A percentile compares a stretch with the other conserved stretches of the same genome.
phyloP scores from a whole-genome alignment of 1,139 yeast species.

The Kodamaea alishanica region DNA sequence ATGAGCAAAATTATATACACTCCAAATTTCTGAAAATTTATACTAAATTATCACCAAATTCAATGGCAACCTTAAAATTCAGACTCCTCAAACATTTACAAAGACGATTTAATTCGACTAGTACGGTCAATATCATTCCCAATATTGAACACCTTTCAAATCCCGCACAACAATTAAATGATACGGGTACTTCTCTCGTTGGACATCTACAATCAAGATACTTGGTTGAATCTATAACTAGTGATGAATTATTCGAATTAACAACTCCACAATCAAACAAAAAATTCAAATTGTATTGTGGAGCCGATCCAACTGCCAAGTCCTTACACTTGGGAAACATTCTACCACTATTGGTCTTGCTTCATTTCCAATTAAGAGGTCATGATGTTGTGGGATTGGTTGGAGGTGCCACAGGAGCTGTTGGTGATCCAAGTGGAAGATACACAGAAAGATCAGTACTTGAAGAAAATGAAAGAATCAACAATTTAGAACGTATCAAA shows the following conservation, averaged over 20 bases:
- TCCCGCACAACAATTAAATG: conserved; percentile 25
- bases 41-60: not conserved
- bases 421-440: conserved; percentile 97
- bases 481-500: conserved; percentile 60
- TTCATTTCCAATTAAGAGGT: conserved; percentile 83
- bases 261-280: conserved; percentile 29
- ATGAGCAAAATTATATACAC: not conserved
- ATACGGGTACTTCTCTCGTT: conserved; percentile 38
- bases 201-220: conserved; percentile 45
- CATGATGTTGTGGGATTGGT: conserved; percentile 78
- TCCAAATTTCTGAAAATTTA: not conserved
- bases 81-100: not conserved
- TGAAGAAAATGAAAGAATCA: conserved; percentile 46
- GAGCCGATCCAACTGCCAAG: conserved; percentile 93
- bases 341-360: conserved; percentile 76
- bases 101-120: not conserved
- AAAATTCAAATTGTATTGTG: conserved; percentile 70
- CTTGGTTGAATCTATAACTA: conserved; percentile 47
- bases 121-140: conserved; percentile 28
- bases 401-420: conserved; percentile 98
- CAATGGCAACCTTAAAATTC: not conserved
- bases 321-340: conserved; percentile 90
- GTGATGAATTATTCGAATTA: conserved; percentile 41
- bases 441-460: conserved; percentile 65
- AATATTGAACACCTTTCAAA: conserved; percentile 27